Evolutionary conservation across 192 early-diverging fungal genomes (phyloP), one percentile per base, ranked within the genome.

Genomic region (Linnemannia hyalina): DNA sequence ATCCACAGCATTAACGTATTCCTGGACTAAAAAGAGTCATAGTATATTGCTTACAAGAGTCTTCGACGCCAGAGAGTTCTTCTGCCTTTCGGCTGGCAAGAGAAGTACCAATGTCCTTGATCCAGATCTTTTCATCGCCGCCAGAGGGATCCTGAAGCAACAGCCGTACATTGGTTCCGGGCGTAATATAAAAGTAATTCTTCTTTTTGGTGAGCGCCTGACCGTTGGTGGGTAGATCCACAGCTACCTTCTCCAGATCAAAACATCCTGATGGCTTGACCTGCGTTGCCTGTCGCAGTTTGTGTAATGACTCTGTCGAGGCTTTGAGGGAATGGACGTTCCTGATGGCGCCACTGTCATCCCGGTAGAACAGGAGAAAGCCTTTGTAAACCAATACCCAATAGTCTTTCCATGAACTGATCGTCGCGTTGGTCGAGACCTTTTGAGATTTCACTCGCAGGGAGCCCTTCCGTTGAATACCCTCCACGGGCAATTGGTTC

Each of bases 381-480:
- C 84, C 84, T 35, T 81, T 86, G 68, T 81, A 86, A 32, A 86
- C 73, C 18, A 86, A 79, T 0, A 86, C 79, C 84, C 84, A 86
- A 42, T 86, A 86, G 40, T 86, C 84, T 35, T 86, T 86, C 84
- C 84, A 86, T 35, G 84, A 86, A 54, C 84, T 86, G 42, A 86
- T 86, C 10, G 84, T 86, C 3, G 84, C 84, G 13, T 86, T 86
- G 6, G 79, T 80, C 18, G 84, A 77, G 8, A 86, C 76, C 29
- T 81, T 80, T 55, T 86, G 78, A 1, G 84, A 86, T 74, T 92
- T 92, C 72, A 92, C 90, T 49, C 90, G 89, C 3, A 89, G 89
- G 44, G 82, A 83, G 36, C 88, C 90, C 49, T 86, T 88, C 10
- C 83, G 80, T 40, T 88, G 78, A 38, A 89, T 80, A 42, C 82